phyloP scores from a whole-genome alignment of 176 grass and related monocot species.

The Alopecurus myosuroides region DNA sequence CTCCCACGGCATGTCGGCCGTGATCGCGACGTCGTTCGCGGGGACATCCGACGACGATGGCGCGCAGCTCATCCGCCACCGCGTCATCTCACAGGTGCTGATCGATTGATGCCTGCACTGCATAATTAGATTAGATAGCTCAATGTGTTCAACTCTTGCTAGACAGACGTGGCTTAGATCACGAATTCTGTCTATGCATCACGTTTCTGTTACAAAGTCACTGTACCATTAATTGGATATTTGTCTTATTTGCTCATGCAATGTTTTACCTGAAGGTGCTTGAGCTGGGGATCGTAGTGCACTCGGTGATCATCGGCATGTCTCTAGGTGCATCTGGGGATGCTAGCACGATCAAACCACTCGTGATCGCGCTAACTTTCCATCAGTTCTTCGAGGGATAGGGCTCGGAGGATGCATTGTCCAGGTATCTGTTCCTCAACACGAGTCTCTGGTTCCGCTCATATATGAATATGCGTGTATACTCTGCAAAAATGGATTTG shows the following conservation, averaged over 20 bases:
- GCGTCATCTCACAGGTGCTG: constrained; percentile 60
- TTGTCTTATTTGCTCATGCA: background rate
- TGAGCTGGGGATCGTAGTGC: constrained; percentile 59
- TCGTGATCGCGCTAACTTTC: constrained; percentile 48
- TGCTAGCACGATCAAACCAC: constrained; percentile 44
- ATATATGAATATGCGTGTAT: background rate
- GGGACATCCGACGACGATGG: background rate
- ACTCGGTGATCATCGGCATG: constrained; percentile 70
- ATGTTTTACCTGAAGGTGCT: constrained; percentile 39
- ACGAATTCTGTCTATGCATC: too few relatives aligned
- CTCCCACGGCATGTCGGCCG: background rate
- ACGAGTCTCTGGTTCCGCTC: background rate
- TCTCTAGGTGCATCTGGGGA: constrained; percentile 45
- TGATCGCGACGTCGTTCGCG: background rate
- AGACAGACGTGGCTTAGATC: too few relatives aligned
- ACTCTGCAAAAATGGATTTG: background rate
- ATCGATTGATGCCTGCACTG: background rate
- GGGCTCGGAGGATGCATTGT: constrained; percentile 58
- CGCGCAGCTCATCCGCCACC: constrained; percentile 51
- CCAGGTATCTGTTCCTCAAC: constrained; percentile 29
- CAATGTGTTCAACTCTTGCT: too few relatives aligned
- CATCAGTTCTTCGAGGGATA: constrained; percentile 64
- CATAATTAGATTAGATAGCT: background rate
- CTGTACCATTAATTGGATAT: background rate
- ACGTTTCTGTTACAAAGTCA: background rate